phyloP scores from a whole-genome alignment of 2,329 filamentous ascomycete genomes.

The Nothophoma quercina region DNA sequence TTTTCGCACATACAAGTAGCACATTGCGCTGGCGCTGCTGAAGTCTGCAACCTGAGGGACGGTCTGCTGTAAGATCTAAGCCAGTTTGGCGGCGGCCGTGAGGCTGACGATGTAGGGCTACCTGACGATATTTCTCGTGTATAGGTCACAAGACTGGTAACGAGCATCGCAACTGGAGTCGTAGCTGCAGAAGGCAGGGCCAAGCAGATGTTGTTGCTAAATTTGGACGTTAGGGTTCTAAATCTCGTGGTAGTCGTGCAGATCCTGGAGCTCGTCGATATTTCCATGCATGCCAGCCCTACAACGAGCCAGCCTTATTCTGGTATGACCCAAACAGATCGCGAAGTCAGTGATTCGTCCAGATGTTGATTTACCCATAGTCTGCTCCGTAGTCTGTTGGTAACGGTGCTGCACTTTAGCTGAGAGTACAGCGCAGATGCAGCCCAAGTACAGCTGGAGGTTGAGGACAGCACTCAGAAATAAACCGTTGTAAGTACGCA shows the following conservation, averaged over 20 bases:
- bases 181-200: not conserved
- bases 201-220: slow-evolving; percentile 9
- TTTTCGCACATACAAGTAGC: slow-evolving; percentile 1
- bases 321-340: not conserved
- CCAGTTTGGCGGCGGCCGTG: not conserved
- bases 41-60: not conserved
- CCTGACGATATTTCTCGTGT: not conserved
- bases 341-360: not conserved
- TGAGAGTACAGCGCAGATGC: not conserved
- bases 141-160: not conserved
- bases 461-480: not conserved
- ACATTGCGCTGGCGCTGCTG: not conserved
- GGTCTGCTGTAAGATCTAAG: not conserved
- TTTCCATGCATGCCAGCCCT: not conserved
- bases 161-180: not conserved
- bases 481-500: not conserved
- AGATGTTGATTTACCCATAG: not conserved
- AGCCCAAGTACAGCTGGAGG: not conserved
- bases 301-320: not conserved
- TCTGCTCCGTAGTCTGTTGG: no score
- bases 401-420: not conserved
- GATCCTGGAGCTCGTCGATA: not conserved
- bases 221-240: slow-evolving; percentile 1
- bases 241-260: not conserved
- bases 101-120: not conserved